Evolutionary conservation across 2,329 filamentous ascomycete genomes (phyloP), one percentile per base, ranked within the genome.

Genomic region (Diaporthe sp.): DNA sequence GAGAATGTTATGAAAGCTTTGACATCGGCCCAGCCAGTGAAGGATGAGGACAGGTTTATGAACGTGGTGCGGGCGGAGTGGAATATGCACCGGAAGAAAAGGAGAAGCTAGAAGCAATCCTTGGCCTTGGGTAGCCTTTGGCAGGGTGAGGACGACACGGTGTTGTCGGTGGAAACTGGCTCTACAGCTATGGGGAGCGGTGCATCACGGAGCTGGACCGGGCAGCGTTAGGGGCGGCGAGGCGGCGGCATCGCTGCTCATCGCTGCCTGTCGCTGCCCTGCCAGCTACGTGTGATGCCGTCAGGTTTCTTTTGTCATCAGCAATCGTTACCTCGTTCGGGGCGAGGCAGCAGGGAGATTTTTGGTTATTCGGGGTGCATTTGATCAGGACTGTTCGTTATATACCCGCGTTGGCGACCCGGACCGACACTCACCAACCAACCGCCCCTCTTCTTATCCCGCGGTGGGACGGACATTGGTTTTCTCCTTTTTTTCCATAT

Each of bases 1-100:
- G 97, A 99, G 83, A 98, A 97, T 81, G 94, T 94, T 63, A 99
- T 99, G 97, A 98, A 98, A 86, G 94, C 96, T 10, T 88, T 99
- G 77, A 98, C 97, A 42, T 95, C 94, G 74, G 98, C 95, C 92
- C 93, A 98, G 60, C 95, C 96, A 28, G 93, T 99, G 83, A 95
- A 95, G 84, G 96, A 99, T 81, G 95, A 98, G 82, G 95, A 98
- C 82, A 85, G 98, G 75, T 89, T 99, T 80, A 98, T 99, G 95
- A 93, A 93, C 2, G 57, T 72, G n/a, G 75, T 76, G 37, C 93
- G 93, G 81, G 92, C 94, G 20, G 96, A 98, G 85, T 98, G 94
- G 91, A 98, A 94, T 86, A 84, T 87, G 68, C 89, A 90, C 78
- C 86, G 88, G 78, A 89, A 85, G 81, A 88, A 85, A 82, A 82